Evolutionary conservation across 208 protist species (phyloP).

Genomic region (Phytomonas serpens): DNA sequence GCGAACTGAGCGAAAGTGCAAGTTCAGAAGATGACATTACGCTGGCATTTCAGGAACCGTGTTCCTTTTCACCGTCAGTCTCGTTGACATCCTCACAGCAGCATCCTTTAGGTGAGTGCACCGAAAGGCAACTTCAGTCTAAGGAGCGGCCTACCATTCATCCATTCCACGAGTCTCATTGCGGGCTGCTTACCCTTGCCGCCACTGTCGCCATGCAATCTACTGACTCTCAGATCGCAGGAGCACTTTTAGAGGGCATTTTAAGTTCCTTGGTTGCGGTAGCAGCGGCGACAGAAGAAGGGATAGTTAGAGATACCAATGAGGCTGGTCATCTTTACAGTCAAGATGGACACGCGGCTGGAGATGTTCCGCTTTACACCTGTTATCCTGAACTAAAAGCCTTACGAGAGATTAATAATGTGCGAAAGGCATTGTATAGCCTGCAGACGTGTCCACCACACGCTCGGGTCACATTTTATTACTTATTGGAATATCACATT

Average conservation of each 20-base stretch:
- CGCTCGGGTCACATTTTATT: conserved; percentile 17
- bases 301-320: not conserved
- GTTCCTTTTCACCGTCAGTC: not conserved
- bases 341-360: not conserved
- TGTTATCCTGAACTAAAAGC: conserved; percentile 55
- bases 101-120: not conserved
- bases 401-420: conserved; percentile 29
- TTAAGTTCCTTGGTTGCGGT: not conserved
- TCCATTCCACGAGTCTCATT: not conserved
- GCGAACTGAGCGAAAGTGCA: not conserved
- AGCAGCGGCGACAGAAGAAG: not conserved
- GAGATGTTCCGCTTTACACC: not conserved
- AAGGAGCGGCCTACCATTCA: not conserved
- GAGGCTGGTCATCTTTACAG: not conserved
- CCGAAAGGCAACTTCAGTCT: not conserved
- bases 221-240: not conserved
- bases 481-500: conserved; percentile 20
- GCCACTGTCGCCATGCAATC: not conserved
- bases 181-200: not conserved
- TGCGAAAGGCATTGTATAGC: conserved; percentile 41
- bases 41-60: conserved; percentile 1
- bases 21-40: not conserved
- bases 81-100: not conserved
- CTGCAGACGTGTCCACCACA: conserved; percentile 30
- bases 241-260: not conserved